These are phyloP conservation scores for Yarrowia porcina DNA, from an alignment of 805 yeast genomes.

Conservation along the genomic window DNA sequence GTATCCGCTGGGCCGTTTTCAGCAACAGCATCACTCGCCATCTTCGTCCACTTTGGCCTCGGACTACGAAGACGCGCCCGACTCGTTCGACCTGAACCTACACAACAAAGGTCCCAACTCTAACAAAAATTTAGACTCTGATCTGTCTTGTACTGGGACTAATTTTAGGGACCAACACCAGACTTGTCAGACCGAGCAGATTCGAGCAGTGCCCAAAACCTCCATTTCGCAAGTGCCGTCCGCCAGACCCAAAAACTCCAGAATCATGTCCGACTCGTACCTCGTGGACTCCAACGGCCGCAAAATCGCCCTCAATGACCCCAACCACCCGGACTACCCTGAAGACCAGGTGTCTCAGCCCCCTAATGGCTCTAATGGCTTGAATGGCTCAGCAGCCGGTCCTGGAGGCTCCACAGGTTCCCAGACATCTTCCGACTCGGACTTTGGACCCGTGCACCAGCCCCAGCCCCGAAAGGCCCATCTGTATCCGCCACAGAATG, in stretches of 20 bases:
- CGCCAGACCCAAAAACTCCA: neutral
- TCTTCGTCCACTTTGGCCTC: constrained; percentile 16
- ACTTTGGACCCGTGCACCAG: neutral
- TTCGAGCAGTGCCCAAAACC: neutral
- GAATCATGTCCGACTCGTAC: constrained; percentile 9
- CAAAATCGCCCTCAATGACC: constrained; percentile 16
- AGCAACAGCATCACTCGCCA: neutral
- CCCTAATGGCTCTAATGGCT: neutral
- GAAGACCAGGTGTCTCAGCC: neutral
- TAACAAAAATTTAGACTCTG: constrained; percentile 21
- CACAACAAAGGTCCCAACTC: constrained; percentile 12
- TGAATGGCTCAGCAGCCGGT: too few relatives aligned
- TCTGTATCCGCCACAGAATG: neutral
- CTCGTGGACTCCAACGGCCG: constrained; percentile 23
- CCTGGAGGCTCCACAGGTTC: neutral
- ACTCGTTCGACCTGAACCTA: constrained; percentile 9
- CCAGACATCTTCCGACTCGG: neutral
- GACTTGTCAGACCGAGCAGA: neutral
- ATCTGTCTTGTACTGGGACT: neutral
- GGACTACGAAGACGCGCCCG: constrained; percentile 23
- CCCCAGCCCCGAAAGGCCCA: neutral
- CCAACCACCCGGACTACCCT: constrained; percentile 5
- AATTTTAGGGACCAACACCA: constrained; percentile 11
- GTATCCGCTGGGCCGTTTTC: neutral
- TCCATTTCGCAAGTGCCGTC: neutral